Conservation (phyloP, 768 basidiomycete species). For the Boletellus ananas region DNA sequence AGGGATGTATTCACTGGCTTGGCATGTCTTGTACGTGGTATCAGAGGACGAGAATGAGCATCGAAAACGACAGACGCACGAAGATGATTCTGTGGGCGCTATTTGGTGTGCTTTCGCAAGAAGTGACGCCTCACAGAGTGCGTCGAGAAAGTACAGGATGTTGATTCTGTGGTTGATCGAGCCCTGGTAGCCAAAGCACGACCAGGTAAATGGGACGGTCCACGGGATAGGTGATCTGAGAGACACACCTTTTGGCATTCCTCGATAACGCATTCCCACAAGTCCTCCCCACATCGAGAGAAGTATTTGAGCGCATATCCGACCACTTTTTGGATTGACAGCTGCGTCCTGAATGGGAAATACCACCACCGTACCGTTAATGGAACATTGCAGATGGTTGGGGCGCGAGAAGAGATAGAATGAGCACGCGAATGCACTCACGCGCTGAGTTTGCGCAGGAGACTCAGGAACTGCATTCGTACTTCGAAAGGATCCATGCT, state of each 20-base stretch:
- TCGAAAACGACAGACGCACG: conserved; percentile 10
- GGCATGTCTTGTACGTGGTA: conserved; percentile 20
- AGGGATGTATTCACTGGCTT: conserved; percentile 43
- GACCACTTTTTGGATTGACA: conserved; percentile 86
- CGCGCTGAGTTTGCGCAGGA: conserved; percentile 64
- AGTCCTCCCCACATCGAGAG: conserved; percentile 79
- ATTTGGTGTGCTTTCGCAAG: conserved; percentile 54
- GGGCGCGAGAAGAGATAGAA: not conserved
- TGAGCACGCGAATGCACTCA: conserved; percentile 23
- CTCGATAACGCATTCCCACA: conserved; percentile 92
- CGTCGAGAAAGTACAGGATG: conserved; percentile 87
- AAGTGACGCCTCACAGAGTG: conserved; percentile 75
- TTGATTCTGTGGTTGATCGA: conserved; percentile 91
- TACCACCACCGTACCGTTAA: too few species aligned
- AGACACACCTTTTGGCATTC: conserved; percentile 76
- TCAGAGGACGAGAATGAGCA: not conserved
- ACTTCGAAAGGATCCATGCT: conserved; percentile 61
- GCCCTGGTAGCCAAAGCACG: conserved; percentile 43
- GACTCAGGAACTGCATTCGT: conserved; percentile 66
- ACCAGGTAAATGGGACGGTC: not conserved
- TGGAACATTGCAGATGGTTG: not conserved
- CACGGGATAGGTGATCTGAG: not conserved
- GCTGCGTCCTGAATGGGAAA: conserved; percentile 58
- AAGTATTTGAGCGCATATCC: conserved; percentile 83
- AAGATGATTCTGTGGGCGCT: conserved; percentile 26